Evolutionary conservation across 768 basidiomycete genomes (phyloP), one percentile per base, ranked within the genome.

Genomic region (Boletus pseudopeckii): DNA sequence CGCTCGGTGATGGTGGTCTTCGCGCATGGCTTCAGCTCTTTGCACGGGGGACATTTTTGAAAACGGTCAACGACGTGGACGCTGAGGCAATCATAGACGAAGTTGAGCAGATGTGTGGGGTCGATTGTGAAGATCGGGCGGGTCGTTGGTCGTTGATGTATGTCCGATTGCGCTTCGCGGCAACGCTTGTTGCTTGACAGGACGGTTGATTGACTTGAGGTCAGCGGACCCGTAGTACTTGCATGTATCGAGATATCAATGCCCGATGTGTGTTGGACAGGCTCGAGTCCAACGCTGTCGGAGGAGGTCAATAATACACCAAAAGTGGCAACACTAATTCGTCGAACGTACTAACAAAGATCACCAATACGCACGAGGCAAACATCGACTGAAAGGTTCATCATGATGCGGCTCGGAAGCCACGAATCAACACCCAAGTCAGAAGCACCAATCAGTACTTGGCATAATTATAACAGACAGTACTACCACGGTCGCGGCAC

Each of bases 131-230:
- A 61, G 84, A 88, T 64, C 64, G 60, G n/a, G 69, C 72, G 26
- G 84, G 84, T 15, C 77, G 77, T 11, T 90, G 88, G 88, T 71
- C 78, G 30, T 72, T 90, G 73, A 82, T 91, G 78, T 91, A 90
- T 62, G 81, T 80, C 56, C 74, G 91, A 45, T 67, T 92, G 61
- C 75, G 89, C 48, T 84, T 88, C 57, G 74, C 71, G 43, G 85
- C 87, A 41, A 67, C 79, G 36, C 58, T 79, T 53, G 71, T 67
- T 45, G 41, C 40, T 34, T 63, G 63, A 65, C 56, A 45, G n/a
- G 54, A 59, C 55, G 45, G 52, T 41, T 10, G 15, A 37, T 45
- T 40, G 44, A 47, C 34, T 64, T 42, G 48, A 46, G 34, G 55
- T 34, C 33, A 22, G 41, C 44, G 46, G 45, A 28, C 20, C 52